Conservation (phyloP, 2,329 filamentous ascomycete species). For the Ophiostoma sp. region DNA sequence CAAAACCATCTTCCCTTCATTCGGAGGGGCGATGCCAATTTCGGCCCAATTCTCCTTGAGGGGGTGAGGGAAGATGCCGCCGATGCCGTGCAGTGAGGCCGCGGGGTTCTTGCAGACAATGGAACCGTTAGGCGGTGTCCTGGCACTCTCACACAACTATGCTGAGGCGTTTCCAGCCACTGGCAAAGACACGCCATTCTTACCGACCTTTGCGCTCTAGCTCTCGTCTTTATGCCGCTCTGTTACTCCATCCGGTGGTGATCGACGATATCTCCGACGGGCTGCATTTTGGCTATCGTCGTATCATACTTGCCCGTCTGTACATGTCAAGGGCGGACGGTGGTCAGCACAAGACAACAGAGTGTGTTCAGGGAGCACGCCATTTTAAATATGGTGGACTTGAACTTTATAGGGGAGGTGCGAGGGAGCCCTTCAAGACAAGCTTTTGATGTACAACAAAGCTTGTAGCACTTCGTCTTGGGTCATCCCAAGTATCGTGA, state of each 20-base stretch:
- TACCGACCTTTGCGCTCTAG: background rate
- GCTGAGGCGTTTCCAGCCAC: background rate
- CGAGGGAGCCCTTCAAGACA: background rate
- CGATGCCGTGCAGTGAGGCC: background rate
- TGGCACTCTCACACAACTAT: background rate
- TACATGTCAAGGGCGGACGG: background rate
- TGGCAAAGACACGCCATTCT: background rate
- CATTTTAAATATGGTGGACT: background rate
- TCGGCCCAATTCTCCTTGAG: background rate
- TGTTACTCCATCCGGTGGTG: background rate
- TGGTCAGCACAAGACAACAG: background rate
- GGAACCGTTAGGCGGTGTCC: background rate
- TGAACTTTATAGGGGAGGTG: no score
- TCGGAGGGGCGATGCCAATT: background rate
- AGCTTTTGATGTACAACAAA: background rate
- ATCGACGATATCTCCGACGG: background rate
- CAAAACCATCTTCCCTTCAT: background rate
- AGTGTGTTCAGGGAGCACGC: background rate
- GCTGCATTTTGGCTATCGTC: background rate
- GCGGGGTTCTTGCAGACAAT: background rate
- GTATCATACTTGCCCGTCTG: background rate
- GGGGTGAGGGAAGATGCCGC: background rate
- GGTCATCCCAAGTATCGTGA: background rate
- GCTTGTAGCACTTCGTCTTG: background rate
- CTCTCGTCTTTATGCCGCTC: background rate